Conservation (phyloP, 1,284 basidiomycete species). For the Trichosporon coremiiforme region DNA sequence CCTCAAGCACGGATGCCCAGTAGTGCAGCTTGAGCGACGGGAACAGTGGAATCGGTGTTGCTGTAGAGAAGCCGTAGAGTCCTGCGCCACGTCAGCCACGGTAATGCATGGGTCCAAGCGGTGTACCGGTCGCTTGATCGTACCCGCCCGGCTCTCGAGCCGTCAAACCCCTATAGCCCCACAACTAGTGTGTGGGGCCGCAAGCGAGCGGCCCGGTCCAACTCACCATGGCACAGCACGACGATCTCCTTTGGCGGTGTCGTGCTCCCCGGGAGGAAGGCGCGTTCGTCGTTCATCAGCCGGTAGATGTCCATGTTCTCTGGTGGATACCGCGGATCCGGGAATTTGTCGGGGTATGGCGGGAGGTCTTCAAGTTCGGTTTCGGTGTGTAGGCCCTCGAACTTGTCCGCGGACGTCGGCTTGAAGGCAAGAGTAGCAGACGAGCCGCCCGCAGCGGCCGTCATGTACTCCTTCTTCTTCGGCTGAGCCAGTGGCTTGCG, state of each 20-base stretch:
- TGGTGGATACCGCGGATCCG: conserved; percentile 41
- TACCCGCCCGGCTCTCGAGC: conserved; percentile 10
- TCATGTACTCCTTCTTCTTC: background rate
- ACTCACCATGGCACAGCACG: conserved; percentile 89
- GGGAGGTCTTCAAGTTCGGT: conserved; percentile 20
- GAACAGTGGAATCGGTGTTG: conserved; percentile 71
- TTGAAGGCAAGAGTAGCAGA: conserved; percentile 4
- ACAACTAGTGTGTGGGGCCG: conserved; percentile 18
- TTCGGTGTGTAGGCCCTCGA: conserved; percentile 7
- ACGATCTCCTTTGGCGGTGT: conserved; percentile 83
- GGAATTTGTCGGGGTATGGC: conserved; percentile 27
- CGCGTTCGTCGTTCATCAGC: conserved; percentile 69
- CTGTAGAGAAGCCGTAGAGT: conserved; percentile 89
- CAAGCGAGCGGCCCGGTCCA: background rate
- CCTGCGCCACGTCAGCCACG: conserved; percentile 60
- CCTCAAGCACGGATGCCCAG: conserved; percentile 85
- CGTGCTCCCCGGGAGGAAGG: conserved; percentile 67
- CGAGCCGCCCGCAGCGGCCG: conserved; percentile 5
- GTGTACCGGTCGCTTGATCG: conserved; percentile 8
- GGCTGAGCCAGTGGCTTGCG: conserved; percentile 10
- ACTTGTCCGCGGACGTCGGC: background rate
- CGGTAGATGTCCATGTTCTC: conserved; percentile 63
- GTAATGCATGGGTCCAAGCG: background rate
- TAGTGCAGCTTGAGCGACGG: conserved; percentile 74
- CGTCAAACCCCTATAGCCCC: conserved; percentile 16